phyloP scores from a whole-genome alignment of 2,329 filamentous ascomycete species.

The Pyricularia sp. region DNA sequence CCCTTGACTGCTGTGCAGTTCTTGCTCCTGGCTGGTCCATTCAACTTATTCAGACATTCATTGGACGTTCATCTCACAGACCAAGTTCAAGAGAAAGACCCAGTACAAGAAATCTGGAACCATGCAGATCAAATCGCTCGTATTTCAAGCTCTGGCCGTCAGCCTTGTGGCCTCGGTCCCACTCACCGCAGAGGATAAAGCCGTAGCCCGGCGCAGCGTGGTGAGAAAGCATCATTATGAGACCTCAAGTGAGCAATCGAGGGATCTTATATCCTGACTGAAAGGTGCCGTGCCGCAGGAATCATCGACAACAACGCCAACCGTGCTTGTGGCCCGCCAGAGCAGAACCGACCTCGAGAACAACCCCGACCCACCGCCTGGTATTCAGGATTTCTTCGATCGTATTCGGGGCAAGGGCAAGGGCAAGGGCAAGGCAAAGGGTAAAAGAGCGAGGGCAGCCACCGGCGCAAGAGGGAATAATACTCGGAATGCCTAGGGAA shows the following conservation, averaged over 20 bases:
- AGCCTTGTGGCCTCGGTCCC: neutral
- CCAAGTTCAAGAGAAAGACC: neutral
- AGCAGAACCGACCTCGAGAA: neutral
- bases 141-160: neutral
- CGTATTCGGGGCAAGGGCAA: neutral
- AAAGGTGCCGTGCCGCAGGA: neutral
- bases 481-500: neutral
- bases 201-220: neutral
- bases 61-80: neutral
- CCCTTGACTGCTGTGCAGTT: too few species aligned
- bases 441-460: too few species aligned
- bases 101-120: neutral
- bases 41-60: neutral
- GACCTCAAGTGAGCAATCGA: neutral
- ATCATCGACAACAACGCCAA: neutral
- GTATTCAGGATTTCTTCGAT: neutral
- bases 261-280: neutral
- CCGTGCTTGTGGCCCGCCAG: neutral
- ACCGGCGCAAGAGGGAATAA: neutral
- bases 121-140: neutral
- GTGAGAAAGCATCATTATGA: neutral
- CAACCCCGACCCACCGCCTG: neutral
- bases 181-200: neutral
- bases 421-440: too few species aligned
- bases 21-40: neutral